Percentiles rank a stretch among this genome's conserved stretches.
These are phyloP conservation scores for Pichia scutulata DNA, from an alignment of 805 yeast species.

Conservation along the genomic window DNA sequence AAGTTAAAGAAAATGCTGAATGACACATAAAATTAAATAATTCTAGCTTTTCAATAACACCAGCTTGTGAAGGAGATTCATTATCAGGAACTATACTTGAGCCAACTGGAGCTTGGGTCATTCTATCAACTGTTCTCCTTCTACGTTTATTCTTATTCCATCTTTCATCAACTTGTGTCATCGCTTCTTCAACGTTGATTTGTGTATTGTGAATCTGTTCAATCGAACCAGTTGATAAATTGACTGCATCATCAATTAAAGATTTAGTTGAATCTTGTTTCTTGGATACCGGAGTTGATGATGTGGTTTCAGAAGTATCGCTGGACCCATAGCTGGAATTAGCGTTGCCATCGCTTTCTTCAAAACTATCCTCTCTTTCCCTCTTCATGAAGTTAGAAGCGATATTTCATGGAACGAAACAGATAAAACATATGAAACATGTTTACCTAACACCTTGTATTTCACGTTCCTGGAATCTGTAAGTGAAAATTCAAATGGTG, in stretches of 20 bases:
- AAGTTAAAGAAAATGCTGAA: conserved; percentile 60
- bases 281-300: not conserved
- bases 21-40: conserved; percentile 88
- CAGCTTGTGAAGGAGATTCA: conserved; percentile 41
- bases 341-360: not conserved
- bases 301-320: not conserved
- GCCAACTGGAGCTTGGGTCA: conserved; percentile 19
- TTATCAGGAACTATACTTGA: conserved; percentile 11
- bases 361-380: not conserved
- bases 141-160: conserved; percentile 8
- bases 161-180: conserved; percentile 24
- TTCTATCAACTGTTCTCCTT: conserved; percentile 10
- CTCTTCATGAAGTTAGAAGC: not conserved
- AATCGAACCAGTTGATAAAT: not conserved
- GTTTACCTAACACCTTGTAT: no score
- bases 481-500: not conserved
- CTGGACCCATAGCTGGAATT: not conserved
- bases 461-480: not conserved
- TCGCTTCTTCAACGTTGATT: conserved; percentile 21
- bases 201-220: conserved; percentile 7
- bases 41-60: conserved; percentile 56
- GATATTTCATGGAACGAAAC: no score
- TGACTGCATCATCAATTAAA: not conserved
- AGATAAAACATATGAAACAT: no score
- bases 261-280: not conserved